A percentile compares a stretch with the other conserved stretches of the same genome.
phyloP scores from a whole-genome alignment of 495 filamentous ascomycete genomes.

The Penicillium ucsense region DNA sequence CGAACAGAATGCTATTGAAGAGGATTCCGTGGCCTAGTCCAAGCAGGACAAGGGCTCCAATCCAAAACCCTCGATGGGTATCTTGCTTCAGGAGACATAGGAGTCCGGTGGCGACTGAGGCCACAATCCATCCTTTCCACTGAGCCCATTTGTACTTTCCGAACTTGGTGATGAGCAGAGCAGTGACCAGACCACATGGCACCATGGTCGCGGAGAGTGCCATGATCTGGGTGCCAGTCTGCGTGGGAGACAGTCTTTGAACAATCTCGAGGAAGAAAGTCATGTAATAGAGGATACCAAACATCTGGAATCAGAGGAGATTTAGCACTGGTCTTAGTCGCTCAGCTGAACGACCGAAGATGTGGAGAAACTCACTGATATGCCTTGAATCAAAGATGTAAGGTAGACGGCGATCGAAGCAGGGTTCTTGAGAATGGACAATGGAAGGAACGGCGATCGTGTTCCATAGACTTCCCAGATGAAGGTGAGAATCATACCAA shows the following conservation, averaged over 20 bases:
- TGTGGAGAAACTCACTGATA: background rate
- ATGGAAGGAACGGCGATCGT: background rate
- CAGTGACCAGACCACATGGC: background rate
- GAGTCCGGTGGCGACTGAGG: background rate
- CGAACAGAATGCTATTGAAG: slow-evolving; percentile 1
- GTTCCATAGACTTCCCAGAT: background rate
- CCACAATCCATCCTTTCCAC: background rate
- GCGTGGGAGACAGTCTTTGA: background rate
- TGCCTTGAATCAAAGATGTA: background rate
- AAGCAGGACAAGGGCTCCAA: background rate
- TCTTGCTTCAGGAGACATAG: background rate
- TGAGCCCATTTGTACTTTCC: slow-evolving; percentile 1
- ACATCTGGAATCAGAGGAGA: background rate
- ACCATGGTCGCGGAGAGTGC: background rate
- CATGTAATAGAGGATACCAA: background rate
- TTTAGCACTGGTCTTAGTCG: background rate
- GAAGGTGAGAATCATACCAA: background rate
- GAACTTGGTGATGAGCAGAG: background rate
- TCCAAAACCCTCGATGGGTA: background rate
- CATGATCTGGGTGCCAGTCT: background rate
- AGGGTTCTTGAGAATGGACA: background rate
- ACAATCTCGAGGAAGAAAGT: background rate
- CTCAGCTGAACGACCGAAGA: background rate
- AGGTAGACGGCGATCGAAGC: background rate
- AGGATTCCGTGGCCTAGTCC: background rate